Evolutionary conservation across 2,329 filamentous ascomycete species (phyloP), one percentile per base, ranked within the genome.

Genomic region (Colletotrichum gloeosporioides): DNA sequence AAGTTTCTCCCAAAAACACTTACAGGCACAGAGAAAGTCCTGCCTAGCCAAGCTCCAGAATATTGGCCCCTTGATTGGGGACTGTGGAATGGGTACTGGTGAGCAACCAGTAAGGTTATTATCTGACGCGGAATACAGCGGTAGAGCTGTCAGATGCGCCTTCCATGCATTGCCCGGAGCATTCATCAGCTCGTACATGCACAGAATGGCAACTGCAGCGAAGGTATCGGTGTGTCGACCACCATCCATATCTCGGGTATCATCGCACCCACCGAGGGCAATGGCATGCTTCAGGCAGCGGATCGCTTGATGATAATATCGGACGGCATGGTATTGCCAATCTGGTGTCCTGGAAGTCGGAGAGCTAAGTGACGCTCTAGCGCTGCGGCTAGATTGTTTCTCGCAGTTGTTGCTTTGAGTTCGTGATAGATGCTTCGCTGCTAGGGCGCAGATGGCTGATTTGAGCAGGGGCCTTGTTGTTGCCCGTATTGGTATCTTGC

Each of bases 31-130:
- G 34, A 93, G 84, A 84, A 93, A 92, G 78, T 93, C 92, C 79
- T 93, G 92, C 29, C 92, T 86, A 18, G 92, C 92, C 81, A 93
- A 92, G 78, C 93, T 93, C 92, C 92, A 93, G 80, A 93, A 93
- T 0, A 90, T 91, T 8, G 92, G 63, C 13, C 77, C 91, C 80
- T 85, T 88, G 25, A 91, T 87, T 13, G 87, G 90, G 80, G 89
- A 89, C 4, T 89, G 91, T 3, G 90, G 87, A n/a, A 84, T 83
- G 5, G 76, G 78, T 18, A 66, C 29, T 2, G 49, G 74, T 75
- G 78, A 2, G 71, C 81, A 5, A 75, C 86, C 16, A 85, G 83
- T 59, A 85, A 83, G 13, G 89, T 84, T 22, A 6, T 29, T 16
- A 7, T 49, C 49, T 10, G 34, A 27, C 4, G 53, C 9, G 86